A percentile compares a stretch with the other conserved stretches of the same genome.
phyloP scores from a whole-genome alignment of 306 rosid genomes.

The Vigna mungo region DNA sequence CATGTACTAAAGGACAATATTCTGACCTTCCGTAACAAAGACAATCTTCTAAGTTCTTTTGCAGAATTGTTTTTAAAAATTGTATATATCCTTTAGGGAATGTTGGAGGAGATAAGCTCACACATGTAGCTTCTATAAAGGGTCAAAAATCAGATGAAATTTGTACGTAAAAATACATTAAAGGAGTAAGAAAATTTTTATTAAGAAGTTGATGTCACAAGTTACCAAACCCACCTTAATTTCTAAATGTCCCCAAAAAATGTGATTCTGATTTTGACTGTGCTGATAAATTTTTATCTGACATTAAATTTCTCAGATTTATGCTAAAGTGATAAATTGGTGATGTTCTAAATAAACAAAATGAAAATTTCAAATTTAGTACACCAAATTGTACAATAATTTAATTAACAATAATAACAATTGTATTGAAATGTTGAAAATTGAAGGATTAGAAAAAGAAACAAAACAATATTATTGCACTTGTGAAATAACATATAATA shows the following conservation, averaged over 20 bases:
- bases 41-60: slow-evolving; percentile 31
- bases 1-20: slow-evolving; percentile 35
- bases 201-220: neutral
- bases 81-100: slow-evolving; percentile 19
- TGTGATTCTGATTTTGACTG: too few species aligned
- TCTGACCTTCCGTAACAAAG: slow-evolving; percentile 5
- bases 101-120: neutral
- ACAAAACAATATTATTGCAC: neutral
- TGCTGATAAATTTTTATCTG: too few species aligned
- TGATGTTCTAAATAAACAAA: too few species aligned
- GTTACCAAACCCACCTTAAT: too few species aligned
- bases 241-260: too few species aligned
- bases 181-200: slow-evolving; percentile 6
- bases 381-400: neutral
- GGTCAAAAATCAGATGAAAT: slow-evolving; percentile 13
- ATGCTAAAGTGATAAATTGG: too few species aligned
- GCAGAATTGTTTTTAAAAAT: neutral
- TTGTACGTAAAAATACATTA: neutral
- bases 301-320: too few species aligned
- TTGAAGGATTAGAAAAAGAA: neutral
- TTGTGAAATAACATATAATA: neutral
- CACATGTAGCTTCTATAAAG: neutral
- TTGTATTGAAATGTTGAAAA: too few species aligned
- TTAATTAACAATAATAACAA: too few species aligned
- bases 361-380: too few species aligned